Evolutionary conservation across 345 rosid species (phyloP).

Genomic region (Trapa incisa): DNA sequence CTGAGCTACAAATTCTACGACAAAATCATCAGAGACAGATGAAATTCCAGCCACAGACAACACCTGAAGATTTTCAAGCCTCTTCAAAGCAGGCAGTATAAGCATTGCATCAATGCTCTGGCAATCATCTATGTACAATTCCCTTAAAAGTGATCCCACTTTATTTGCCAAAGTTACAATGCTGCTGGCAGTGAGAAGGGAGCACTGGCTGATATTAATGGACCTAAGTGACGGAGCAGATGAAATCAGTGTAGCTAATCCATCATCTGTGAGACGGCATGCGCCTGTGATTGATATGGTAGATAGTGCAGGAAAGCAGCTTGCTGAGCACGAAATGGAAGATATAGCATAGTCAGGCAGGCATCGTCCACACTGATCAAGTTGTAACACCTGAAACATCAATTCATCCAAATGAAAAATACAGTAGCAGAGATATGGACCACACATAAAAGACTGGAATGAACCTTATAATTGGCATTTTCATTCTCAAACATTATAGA

Average conservation of each 20-base stretch:
- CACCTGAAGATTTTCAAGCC: slow-evolving; percentile 51
- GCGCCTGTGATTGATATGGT: slow-evolving; percentile 64
- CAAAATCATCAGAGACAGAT: slow-evolving; percentile 46
- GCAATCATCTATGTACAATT: slow-evolving; percentile 71
- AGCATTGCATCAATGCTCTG: slow-evolving; percentile 47
- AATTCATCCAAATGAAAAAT: slow-evolving; percentile 5
- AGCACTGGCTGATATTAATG: slow-evolving; percentile 72
- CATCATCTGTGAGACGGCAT: slow-evolving; percentile 72
- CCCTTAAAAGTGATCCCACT: slow-evolving; percentile 51
- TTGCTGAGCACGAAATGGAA: slow-evolving; percentile 43
- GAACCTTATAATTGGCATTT: neutral
- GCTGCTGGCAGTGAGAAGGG: slow-evolving; percentile 53
- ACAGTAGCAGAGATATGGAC: neutral
- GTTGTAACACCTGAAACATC: slow-evolving; percentile 66
- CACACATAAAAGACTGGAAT: neutral
- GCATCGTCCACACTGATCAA: slow-evolving; percentile 76
- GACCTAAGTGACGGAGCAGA: slow-evolving; percentile 53
- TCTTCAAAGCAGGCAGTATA: slow-evolving; percentile 51
- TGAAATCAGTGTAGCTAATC: slow-evolving; percentile 44
- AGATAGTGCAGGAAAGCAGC: slow-evolving; percentile 44
- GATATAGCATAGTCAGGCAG: slow-evolving; percentile 48
- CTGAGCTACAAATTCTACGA: slow-evolving; percentile 27
- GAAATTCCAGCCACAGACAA: slow-evolving; percentile 58
- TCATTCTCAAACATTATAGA: neutral
- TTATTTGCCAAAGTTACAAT: slow-evolving; percentile 41